Percentiles rank a stretch among this genome's conserved stretches.
These are phyloP conservation scores for Leishmania aethiopica DNA, from an alignment of 208 protist genomes.

Conservation along the genomic window DNA sequence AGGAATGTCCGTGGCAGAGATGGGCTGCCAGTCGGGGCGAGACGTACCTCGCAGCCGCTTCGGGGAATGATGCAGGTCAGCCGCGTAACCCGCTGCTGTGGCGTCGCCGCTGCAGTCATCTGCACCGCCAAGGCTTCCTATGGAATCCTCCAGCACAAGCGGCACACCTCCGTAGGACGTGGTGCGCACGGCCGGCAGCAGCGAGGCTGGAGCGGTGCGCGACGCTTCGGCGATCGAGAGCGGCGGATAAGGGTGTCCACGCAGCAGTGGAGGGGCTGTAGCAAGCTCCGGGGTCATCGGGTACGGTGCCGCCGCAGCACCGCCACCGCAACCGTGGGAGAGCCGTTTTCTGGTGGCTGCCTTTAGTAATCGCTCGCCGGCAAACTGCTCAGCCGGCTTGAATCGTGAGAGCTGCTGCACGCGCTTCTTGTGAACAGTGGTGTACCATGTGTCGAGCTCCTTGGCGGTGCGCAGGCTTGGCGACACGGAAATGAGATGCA, in stretches of 20 bases:
- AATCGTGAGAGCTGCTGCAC: constrained; percentile 49
- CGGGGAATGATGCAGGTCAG: not conserved
- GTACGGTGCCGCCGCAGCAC: not conserved
- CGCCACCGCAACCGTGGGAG: not conserved
- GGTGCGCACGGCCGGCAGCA: constrained; percentile 37
- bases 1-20: constrained; percentile 55
- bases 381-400: constrained; percentile 51
- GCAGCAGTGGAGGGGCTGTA: constrained; percentile 35
- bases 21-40: constrained; percentile 56
- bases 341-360: not conserved
- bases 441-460: constrained; percentile 52
- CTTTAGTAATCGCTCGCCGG: constrained; percentile 46
- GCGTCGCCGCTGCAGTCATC: not conserved
- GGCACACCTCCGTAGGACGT: constrained; percentile 31
- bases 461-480: constrained; percentile 38
- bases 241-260: constrained; percentile 35
- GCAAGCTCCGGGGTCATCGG: not conserved
- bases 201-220: constrained; percentile 24
- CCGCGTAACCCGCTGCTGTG: not conserved
- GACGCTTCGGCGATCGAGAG: constrained; percentile 32
- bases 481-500: constrained; percentile 37
- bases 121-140: not conserved
- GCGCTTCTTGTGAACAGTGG: constrained; percentile 45
- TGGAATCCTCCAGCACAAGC: not conserved
- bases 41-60: constrained; percentile 3